Conservation (phyloP, 352 stramenopile genomes). For the Pythium plurisporium region DNA sequence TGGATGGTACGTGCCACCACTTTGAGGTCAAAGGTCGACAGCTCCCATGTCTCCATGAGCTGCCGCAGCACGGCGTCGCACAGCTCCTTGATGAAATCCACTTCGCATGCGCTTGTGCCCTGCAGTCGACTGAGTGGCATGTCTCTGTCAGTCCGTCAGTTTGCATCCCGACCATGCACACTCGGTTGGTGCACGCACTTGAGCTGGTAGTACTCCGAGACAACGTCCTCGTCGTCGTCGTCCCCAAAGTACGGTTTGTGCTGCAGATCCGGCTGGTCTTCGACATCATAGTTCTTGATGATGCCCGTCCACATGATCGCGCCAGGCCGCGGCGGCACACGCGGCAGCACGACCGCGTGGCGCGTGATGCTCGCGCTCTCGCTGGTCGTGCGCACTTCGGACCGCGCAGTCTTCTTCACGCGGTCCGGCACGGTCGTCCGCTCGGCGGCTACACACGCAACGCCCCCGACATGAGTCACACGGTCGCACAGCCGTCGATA, state of each 20-base stretch:
- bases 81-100: constrained; percentile 74
- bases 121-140: constrained; percentile 45
- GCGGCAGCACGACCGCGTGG: constrained; percentile 42
- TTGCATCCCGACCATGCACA: too few species aligned
- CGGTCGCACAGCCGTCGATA: neutral
- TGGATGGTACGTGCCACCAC: constrained; percentile 58
- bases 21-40: constrained; percentile 49
- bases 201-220: constrained; percentile 82
- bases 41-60: constrained; percentile 68
- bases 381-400: constrained; percentile 14
- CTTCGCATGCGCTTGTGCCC: constrained; percentile 57
- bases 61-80: constrained; percentile 59
- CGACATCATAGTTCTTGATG: constrained; percentile 77
- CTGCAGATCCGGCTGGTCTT: constrained; percentile 82
- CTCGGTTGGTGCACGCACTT: too few species aligned
- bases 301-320: constrained; percentile 78
- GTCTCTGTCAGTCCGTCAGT: too few species aligned
- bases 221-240: constrained; percentile 81
- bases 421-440: constrained; percentile 19
- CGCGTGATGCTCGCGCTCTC: constrained; percentile 33
- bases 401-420: constrained; percentile 18
- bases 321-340: constrained; percentile 41
- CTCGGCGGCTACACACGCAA: constrained; percentile 41
- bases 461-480: neutral
- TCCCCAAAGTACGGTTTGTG: constrained; percentile 69